Conservation (phyloP, 2,329 filamentous ascomycete species). For the Pseudogymnoascus destructans region DNA sequence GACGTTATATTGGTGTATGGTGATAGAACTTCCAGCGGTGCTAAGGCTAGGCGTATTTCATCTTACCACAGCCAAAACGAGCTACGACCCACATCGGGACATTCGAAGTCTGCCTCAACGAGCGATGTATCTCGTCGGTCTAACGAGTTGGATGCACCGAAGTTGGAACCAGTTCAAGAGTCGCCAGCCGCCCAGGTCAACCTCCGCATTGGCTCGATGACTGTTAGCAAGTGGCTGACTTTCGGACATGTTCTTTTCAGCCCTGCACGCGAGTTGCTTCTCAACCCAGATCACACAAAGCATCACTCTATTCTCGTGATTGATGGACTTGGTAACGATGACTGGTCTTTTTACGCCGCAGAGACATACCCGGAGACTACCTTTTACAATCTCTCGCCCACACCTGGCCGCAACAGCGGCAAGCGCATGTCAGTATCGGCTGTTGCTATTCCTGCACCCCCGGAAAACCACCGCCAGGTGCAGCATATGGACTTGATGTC, state of each 20-base stretch:
- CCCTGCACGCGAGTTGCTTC: conserved; percentile 53
- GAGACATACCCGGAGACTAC: conserved; percentile 63
- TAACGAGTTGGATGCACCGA: conserved; percentile 12
- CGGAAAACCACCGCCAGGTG: conserved; percentile 63
- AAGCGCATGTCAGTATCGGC: conserved; percentile 22
- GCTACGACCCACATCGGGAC: conserved; percentile 19
- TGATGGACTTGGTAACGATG: conserved; percentile 74
- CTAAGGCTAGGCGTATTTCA: conserved; percentile 19
- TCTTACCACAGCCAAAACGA: conserved; percentile 25
- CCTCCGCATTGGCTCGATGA: conserved; percentile 66
- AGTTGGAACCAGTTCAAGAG: conserved; percentile 15
- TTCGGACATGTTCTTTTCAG: conserved; percentile 77
- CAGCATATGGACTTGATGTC: conserved; percentile 42
- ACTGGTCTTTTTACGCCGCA: conserved; percentile 79
- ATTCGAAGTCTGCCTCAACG: conserved; percentile 16
- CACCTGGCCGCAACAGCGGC: conserved; percentile 34
- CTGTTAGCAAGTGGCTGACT: conserved; percentile 77
- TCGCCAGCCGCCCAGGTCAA: conserved; percentile 60
- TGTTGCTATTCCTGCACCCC: conserved; percentile 40
- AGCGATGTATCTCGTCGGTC: conserved; percentile 17
- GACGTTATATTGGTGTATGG: conserved; percentile 32
- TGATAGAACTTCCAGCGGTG: conserved; percentile 26
- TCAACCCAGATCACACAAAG: conserved; percentile 31
- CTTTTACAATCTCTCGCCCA: conserved; percentile 62
- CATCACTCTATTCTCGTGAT: conserved; percentile 59